Evolutionary conservation across 768 basidiomycete genomes (phyloP), one percentile per base, ranked within the genome.

Genomic region (button mushroom (Agaricus bisporus)): DNA sequence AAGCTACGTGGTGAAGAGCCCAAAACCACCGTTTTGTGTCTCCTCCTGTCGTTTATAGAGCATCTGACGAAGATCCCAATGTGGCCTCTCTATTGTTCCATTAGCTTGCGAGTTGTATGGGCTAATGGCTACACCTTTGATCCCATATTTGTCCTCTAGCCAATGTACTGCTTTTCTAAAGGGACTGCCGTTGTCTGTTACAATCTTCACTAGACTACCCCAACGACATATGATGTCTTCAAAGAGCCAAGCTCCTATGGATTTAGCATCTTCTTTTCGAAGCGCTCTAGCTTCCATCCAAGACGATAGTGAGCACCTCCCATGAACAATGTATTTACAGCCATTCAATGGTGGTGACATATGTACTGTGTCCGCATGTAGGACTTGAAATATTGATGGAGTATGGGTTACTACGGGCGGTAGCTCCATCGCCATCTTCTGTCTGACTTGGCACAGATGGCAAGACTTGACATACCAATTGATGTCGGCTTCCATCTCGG

Each of bases 111-210:
- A 65, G 28, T 65, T 65, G 38, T 65, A 65, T 0, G 58, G 36
- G 1, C 60, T 61, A 3, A 64, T 62, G 1, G 38, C 50, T 4
- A 65, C 61, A 3, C 57, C 54, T 18, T 52, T 51, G 14, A 64
- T 61, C 22, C 42, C 59, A 48, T 64, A 67, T 25, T 64, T 64
- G 37, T 60, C 28, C 14, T 48, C 37, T 5, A 66, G 39, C 55
- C 58, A 63, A 1, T 41, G 38, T 4, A 61, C 28, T 0, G 64
- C 63, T 5, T 58, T 56, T 18, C 48, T 37, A 32, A 65, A 63
- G 0, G 59, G n/a, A n/a, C 48, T 4, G 45, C 65, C 63, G 42
- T 79, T 79, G 54, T 79, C 76, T 0, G n/a, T n/a, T n/a, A n/a
- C n/a, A n/a, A n/a, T n/a, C n/a, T n/a, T n/a, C n/a, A 11, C 17